Percentiles rank a stretch among this genome's conserved stretches.
phyloP scores from a whole-genome alignment of 2,329 filamentous ascomycete genomes.

The Aureobasidium leucospermi region DNA sequence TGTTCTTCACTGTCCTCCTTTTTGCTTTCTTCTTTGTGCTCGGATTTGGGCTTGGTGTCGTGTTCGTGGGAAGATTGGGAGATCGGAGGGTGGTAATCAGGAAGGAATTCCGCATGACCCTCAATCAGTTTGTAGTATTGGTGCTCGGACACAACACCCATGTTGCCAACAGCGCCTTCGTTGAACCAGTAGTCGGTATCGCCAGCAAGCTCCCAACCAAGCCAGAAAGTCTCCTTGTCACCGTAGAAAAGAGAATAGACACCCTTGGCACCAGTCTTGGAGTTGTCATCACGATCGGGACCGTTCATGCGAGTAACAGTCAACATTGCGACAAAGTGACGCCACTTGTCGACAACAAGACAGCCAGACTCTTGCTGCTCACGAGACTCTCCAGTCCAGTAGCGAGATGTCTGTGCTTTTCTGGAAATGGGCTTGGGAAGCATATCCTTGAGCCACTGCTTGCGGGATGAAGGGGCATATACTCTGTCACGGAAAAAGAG shows the following conservation, averaged over 20 bases:
- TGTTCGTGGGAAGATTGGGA: not conserved
- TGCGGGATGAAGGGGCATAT: constrained; percentile 33
- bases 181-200: constrained; percentile 39
- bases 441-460: constrained; percentile 35
- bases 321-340: constrained; percentile 38
- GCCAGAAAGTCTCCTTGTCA: constrained; percentile 43
- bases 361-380: constrained; percentile 43
- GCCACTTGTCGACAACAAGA: constrained; percentile 41
- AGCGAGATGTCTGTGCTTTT: constrained; percentile 31
- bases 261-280: constrained; percentile 31
- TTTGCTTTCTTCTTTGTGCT: not conserved
- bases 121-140: constrained; percentile 26
- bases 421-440: constrained; percentile 38
- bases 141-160: constrained; percentile 41
- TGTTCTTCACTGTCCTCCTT: not conserved
- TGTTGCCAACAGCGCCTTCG: constrained; percentile 31
- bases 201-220: constrained; percentile 41
- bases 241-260: constrained; percentile 38
- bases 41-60: not conserved
- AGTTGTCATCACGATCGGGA: constrained; percentile 37
- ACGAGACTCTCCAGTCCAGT: constrained; percentile 33
- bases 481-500: constrained; percentile 42
- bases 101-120: not conserved
- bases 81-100: not conserved
- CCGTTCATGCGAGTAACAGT: constrained; percentile 37